Conservation (phyloP, 2,329 filamentous ascomycete species). For the Scedosporium apiospermum region DNA sequence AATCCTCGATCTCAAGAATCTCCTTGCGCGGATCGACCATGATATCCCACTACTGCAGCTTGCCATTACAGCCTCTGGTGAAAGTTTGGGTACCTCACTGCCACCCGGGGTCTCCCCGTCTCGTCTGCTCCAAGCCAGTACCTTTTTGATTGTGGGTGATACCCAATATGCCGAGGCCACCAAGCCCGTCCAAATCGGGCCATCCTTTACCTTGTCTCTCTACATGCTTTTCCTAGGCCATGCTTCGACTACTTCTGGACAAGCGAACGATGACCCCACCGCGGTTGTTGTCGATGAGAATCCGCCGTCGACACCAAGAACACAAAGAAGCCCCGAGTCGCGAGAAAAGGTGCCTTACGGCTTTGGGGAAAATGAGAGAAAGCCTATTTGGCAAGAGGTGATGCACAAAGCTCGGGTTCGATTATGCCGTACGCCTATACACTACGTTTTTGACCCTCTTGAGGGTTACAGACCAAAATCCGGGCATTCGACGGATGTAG, state of each 20-base stretch:
- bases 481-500: neutral
- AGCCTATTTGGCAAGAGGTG: slow-evolving; percentile 87
- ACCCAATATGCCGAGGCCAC: slow-evolving; percentile 62
- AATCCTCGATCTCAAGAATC: slow-evolving; percentile 61
- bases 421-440: slow-evolving; percentile 60
- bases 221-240: slow-evolving; percentile 95
- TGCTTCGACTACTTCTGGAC: slow-evolving; percentile 20
- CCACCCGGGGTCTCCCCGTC: slow-evolving; percentile 83
- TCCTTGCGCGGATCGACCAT: slow-evolving; percentile 76
- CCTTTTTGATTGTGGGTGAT: slow-evolving; percentile 79
- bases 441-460: slow-evolving; percentile 22
- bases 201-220: slow-evolving; percentile 74
- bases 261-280: neutral
- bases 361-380: slow-evolving; percentile 33
- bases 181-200: slow-evolving; percentile 70
- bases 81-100: slow-evolving; percentile 70
- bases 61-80: slow-evolving; percentile 88
- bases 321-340: neutral
- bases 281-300: neutral
- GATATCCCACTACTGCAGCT: slow-evolving; percentile 87
- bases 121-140: slow-evolving; percentile 82
- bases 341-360: neutral
- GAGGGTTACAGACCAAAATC: neutral
- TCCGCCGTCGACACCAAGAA: neutral
- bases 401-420: slow-evolving; percentile 87